A percentile compares a stretch with the other conserved stretches of the same genome.
These are phyloP conservation scores for Chaetoceros tenuissimus DNA, from an alignment of 108 stramenopile species.

Conservation along the genomic window DNA sequence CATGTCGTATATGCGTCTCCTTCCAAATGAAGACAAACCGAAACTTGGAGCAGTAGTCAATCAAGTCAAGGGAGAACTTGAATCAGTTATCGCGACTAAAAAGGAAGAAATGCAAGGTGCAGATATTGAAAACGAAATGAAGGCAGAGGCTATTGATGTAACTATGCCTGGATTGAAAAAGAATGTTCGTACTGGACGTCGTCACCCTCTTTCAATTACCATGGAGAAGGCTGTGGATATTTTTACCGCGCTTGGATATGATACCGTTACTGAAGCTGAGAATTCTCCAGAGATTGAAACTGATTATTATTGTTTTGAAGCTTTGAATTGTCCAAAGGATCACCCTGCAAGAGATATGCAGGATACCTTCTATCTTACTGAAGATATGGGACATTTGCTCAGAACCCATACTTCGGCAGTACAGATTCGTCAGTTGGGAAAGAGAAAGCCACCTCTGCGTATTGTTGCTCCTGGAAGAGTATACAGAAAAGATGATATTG, in stretches of 20 bases:
- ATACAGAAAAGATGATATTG: constrained; percentile 94
- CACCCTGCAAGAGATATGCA: constrained; percentile 83
- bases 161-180: constrained; percentile 25
- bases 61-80: constrained; percentile 26
- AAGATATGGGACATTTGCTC: constrained; percentile 51
- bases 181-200: constrained; percentile 15
- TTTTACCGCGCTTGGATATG: constrained; percentile 32
- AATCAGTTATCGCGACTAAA: constrained; percentile 13
- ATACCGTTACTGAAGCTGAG: constrained; percentile 33
- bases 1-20: constrained; percentile 29
- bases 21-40: constrained; percentile 34
- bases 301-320: constrained; percentile 63
- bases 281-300: constrained; percentile 36
- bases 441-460: constrained; percentile 42
- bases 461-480: constrained; percentile 91
- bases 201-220: constrained; percentile 41
- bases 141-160: constrained; percentile 31
- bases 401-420: constrained; percentile 95
- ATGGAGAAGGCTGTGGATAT: constrained; percentile 42
- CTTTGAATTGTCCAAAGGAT: constrained; percentile 70
- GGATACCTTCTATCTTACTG: constrained; percentile 91
- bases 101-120: constrained; percentile 16
- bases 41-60: constrained; percentile 33
- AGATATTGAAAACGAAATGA: constrained; percentile 24
- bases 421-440: constrained; percentile 77